Percentiles rank a stretch among this genome's conserved stretches.
Evolutionary conservation across 225 moss, liverwort and hornwort genomes (phyloP).

Genomic region (Polytrichum formosum): DNA sequence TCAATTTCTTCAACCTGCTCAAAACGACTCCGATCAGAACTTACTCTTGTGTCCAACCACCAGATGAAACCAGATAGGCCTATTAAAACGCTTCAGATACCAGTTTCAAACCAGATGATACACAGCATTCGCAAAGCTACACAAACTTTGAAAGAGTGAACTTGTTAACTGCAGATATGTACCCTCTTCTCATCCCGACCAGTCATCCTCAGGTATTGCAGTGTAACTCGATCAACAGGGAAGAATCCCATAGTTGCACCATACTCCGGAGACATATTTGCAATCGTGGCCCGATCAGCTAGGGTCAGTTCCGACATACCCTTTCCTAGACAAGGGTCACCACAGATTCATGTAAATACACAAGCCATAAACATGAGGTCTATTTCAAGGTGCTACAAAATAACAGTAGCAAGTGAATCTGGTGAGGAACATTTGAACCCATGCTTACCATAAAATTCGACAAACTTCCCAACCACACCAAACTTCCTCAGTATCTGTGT

Average conservation of each 20-base stretch:
- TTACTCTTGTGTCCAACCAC: no score
- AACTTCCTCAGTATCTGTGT: conserved; percentile 92
- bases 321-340: conserved; percentile 37
- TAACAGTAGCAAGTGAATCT: not conserved
- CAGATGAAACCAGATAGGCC: no score
- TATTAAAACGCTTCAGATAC: no score
- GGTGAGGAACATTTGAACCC: not conserved
- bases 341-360: conserved; percentile 4
- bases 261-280: conserved; percentile 98
- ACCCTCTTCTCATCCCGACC: conserved; percentile 93
- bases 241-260: conserved; percentile 99
- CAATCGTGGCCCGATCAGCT: conserved; percentile 95
- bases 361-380: not conserved
- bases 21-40: not conserved
- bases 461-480: conserved; percentile 98
- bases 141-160: no score
- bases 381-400: no score
- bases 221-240: conserved; percentile 80
- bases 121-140: no score
- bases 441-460: conserved; percentile 90
- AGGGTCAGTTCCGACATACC: conserved; percentile 83
- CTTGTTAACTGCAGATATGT: not conserved
- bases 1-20: conserved; percentile 74
- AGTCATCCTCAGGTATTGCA: conserved; percentile 85
- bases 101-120: no score